Percentiles rank a stretch among this genome's conserved stretches.
phyloP scores from a whole-genome alignment of 2,329 filamentous ascomycete species.

The Fusarium hostae region DNA sequence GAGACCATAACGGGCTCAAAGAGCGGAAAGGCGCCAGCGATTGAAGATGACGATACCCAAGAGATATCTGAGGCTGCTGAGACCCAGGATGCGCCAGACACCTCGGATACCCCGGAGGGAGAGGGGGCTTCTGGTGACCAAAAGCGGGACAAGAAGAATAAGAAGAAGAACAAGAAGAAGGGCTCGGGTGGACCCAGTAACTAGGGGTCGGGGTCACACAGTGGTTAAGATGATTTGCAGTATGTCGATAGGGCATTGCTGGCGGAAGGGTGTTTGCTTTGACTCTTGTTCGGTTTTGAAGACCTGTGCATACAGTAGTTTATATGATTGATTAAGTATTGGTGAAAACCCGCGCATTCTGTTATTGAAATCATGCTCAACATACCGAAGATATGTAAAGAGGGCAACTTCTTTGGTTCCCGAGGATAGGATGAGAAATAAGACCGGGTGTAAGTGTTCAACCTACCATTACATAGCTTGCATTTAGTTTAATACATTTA shows the following conservation, averaged over 20 bases:
- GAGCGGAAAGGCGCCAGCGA: constrained; percentile 14
- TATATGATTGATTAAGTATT: not conserved
- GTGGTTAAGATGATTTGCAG: not conserved
- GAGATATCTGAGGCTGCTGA: constrained; percentile 25
- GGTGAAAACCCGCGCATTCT: not conserved
- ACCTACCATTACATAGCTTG: not conserved
- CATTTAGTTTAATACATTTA: not conserved
- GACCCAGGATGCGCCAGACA: constrained; percentile 21
- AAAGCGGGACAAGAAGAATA: constrained; percentile 40
- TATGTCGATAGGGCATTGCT: not conserved
- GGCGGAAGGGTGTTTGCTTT: not conserved
- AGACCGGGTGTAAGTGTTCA: not conserved
- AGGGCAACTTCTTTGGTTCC: too few species aligned
- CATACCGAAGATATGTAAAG: not conserved
- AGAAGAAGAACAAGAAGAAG: constrained; percentile 46
- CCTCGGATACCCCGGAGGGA: constrained; percentile 25
- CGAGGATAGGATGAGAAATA: too few species aligned
- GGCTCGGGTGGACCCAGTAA: constrained; percentile 26
- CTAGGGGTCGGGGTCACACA: constrained; percentile 10
- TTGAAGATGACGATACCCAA: constrained; percentile 9
- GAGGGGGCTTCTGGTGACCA: constrained; percentile 26
- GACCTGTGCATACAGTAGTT: not conserved
- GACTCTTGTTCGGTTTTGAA: not conserved
- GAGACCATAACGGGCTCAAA: not conserved
- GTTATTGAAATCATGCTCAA: not conserved